Base-by-base conservation (phyloP, 495 filamentous ascomycete species). In the Geoglossum glabrum region DNA sequence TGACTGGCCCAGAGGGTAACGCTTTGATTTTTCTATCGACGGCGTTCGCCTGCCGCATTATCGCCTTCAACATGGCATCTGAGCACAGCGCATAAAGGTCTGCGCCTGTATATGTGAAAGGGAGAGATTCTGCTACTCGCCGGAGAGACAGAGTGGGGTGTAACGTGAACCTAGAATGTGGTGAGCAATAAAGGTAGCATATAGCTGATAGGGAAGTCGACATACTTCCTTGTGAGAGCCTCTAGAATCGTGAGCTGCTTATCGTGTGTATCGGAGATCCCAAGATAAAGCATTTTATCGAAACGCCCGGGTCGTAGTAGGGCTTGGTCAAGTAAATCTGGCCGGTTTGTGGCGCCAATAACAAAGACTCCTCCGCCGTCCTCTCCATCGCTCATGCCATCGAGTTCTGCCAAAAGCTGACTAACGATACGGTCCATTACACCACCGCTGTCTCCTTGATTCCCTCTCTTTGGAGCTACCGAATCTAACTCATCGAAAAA, bases 401-500 rank as follows among this genome's bases (percentile, higher is more conserved):
- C 92, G 25, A 98, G 73, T 70, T 98, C 92, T 0, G 92, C 92
- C 6, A 98, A 77, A 38, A 98, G 73, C 74, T 98, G 92, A 65
- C 83, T 88, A 47, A 99, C 92, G 62, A 99, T 97, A 60, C 92
- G 83, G 69, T 99, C 92, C 93, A 97, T 99, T 34, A 99, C 92
- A 68, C 92, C 92, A 50, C 93, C 93, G 57, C 87, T 94, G 67
- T 99, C 92, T 47, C 92, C 92, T 68, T 98, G 92, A 64, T 99
- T 97, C 21, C 92, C 92, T 64, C 92, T 74, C 73, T 99, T 99
- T 0, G 92, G 92, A 17, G 92, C 92, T 9, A 99, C 93, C 0
- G 88, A 95, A 64, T 99, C 92, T 63, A 99, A 67, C 70, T 99
- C 92, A 62, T 99, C 92, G 63, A 98, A 98, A 76, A 98, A 98